Base-by-base conservation (phyloP, 441 rosid species). In the Viola pubescens region DNA sequence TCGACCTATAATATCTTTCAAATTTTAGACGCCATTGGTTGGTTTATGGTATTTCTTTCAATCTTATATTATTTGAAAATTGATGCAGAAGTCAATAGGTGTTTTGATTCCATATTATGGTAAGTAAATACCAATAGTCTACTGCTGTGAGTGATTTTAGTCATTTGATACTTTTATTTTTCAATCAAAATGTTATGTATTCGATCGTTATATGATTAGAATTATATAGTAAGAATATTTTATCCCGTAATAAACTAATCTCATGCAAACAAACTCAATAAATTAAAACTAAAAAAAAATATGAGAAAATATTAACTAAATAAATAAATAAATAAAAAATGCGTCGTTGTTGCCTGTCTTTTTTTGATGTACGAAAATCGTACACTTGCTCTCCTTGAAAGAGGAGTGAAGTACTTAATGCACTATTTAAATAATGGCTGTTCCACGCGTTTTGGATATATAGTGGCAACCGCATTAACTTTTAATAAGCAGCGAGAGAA, bases 311-410 rank as follows among this genome's bases (percentile, higher is more conserved):
- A 12, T 50, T 16, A n/a, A 14, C 13, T 13, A 16, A 12, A 13
- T 12, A 2, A 19, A 50, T 12, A 16, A 50, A 16, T 3, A 7
- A 19, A 50, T 12, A 16, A 50, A 16, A 2, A 7, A 12, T 40
- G 5, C 43, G 7, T 56, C 37, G 12, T 48, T 14, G 4, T 26
- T 11, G 8, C 42, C 0, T 6, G n/a, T n/a, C n/a, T 19, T 10
- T 16, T 50, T 12, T 40, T 16, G 6, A 56, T 37, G 75, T 70
- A 64, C 75, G 61, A 13, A 7, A 41, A 26, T 7, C 49, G 80
- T 76, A 76, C 77, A 44, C 37, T 67, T 40, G 38, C 58, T 47
- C 3, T 34, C 8, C 34, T 26, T 1, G 34, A 26, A 26, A 26
- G 34, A 26, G 34, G 34, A 26, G 34, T 26, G n/a, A 50, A 5